Conservation (phyloP, 306 rosid genomes). For the Delonix regia region DNA sequence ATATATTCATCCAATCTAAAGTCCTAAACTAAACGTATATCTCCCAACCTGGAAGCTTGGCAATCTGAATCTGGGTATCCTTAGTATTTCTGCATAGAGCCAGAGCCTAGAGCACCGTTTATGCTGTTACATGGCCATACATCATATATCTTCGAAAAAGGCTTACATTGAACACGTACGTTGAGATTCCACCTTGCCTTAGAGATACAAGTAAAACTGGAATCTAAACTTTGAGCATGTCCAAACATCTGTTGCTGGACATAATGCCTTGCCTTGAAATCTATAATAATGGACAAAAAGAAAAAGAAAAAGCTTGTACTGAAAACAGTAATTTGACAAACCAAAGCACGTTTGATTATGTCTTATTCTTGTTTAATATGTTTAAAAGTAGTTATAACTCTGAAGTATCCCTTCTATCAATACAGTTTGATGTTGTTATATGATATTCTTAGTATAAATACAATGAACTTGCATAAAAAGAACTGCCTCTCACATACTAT, state of each 20-base stretch:
- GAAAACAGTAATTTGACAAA: background rate
- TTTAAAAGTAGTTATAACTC: no score
- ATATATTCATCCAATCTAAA: no score
- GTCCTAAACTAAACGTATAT: no score
- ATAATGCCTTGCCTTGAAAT: background rate
- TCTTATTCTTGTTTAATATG: no score
- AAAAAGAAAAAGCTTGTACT: background rate
- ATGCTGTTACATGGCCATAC: no score
- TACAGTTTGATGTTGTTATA: background rate
- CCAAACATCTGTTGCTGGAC: background rate
- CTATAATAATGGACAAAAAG: background rate
- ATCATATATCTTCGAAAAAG: background rate
- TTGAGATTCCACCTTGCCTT: background rate
- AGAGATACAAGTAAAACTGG: background rate
- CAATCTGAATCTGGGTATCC: no score
- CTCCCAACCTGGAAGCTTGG: no score
- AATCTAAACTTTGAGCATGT: no score
- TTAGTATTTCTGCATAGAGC: no score
- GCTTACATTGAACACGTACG: background rate
- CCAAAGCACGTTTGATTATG: background rate
- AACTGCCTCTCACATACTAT: background rate
- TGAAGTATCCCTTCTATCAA: background rate
- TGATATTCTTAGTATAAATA: background rate
- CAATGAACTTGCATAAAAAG: background rate
- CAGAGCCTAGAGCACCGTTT: no score